phyloP scores from a whole-genome alignment of 257 asterid genomes.

The Henckelia pumila region DNA sequence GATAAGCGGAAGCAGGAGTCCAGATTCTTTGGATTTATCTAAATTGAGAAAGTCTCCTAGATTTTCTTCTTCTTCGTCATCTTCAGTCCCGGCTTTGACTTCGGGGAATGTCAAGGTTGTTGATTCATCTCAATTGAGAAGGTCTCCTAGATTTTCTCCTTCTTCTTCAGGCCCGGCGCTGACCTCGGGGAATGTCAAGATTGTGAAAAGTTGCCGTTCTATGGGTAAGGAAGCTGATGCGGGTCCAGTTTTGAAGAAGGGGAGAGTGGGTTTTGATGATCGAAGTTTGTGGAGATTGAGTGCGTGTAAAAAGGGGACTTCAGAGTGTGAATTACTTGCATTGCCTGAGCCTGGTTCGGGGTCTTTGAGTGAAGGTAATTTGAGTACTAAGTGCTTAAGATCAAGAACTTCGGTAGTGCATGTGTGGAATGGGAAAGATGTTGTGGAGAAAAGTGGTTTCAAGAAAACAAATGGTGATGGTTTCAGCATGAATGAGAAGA shows the following conservation, averaged over 20 bases:
- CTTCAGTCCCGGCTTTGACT: constrained; percentile 27
- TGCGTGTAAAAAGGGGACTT: constrained; percentile 27
- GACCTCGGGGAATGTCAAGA: constrained; percentile 16
- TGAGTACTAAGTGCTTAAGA: constrained; percentile 36
- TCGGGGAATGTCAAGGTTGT: constrained; percentile 13
- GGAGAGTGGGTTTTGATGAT: constrained; percentile 7
- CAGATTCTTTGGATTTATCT: constrained; percentile 10
- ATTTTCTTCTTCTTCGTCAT: not conserved
- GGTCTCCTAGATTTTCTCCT: constrained; percentile 23
- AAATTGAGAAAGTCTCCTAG: constrained; percentile 29
- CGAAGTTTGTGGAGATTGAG: constrained; percentile 26
- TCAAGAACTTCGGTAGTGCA: constrained; percentile 34
- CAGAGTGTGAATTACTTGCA: constrained; percentile 20
- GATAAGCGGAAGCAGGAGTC: not conserved
- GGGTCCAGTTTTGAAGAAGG: constrained; percentile 27
- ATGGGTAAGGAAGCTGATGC: constrained; percentile 19
- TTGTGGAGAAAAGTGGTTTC: constrained; percentile 3
- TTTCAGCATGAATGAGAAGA: constrained; percentile 9
- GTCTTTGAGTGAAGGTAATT: constrained; percentile 19
- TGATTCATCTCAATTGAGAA: constrained; percentile 25
- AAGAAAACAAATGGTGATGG: constrained; percentile 12
- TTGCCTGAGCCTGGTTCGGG: constrained; percentile 30
- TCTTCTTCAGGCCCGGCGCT: constrained; percentile 25
- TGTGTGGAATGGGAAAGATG: constrained; percentile 23
- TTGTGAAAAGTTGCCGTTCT: constrained; percentile 31